Evolutionary conservation across 257 asterid species (phyloP), one percentile per base, ranked within the genome.

Genomic region (Paraleonurus japonicus): DNA sequence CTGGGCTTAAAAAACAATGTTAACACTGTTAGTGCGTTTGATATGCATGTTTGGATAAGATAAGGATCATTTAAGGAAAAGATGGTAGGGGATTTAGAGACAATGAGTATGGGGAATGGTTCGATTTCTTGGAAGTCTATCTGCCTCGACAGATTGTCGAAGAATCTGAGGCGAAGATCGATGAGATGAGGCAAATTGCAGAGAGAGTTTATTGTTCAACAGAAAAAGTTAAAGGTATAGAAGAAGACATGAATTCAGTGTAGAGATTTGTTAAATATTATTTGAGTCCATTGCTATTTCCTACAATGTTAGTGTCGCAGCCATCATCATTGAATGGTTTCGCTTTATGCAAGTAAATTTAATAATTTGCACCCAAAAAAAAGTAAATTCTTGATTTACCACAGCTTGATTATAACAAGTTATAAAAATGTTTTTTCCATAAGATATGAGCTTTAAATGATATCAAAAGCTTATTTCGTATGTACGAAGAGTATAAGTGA

Each of bases 61-160:
- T n/a, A n/a, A n/a, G n/a, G n/a, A n/a, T n/a, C n/a, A n/a, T n/a
- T n/a, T n/a, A n/a, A 48, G 1, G 77, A 61, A 50, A 20, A 67
- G 57, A 39, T 41, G 27, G 76, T 60, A 76, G 72, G 28, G 15
- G 86, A 80, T 74, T 74, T 89, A 73, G 88, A 87, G 80, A 85
- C 75, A 35, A 89, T 88, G 96, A 86, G 84, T 4, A 61, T 89
- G 3, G 88, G 23, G 88, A 85, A 50, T 91, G 96, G 95, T 67
- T 89, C 24, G 90, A 85, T 19, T 81, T 68, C 68, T 70, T 89
- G 85, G 93, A 86, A 45, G 83, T 48, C 48, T 47, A 35, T 74
- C 76, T 85, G 61, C 90, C 93, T 15, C 79, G 88, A 67, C 95
- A 88, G 69, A 88, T 85, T 69, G 60, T 85, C n/a, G 90, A 82